phyloP scores from a whole-genome alignment of 257 asterid species.

The Anisodus tanguticus region DNA sequence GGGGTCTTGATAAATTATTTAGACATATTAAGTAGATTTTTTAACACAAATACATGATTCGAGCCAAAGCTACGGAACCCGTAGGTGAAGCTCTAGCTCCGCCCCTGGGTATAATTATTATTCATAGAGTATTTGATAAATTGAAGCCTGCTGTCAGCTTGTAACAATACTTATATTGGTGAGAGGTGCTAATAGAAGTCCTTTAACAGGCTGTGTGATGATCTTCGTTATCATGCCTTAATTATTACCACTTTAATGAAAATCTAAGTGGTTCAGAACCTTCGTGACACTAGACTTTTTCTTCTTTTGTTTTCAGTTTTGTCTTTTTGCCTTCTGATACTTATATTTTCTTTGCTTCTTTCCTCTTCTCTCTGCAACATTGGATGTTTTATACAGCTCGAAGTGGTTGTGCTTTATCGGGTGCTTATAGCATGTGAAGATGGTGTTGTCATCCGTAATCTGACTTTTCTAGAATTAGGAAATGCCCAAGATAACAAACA shows the following conservation, averaged over 20 bases:
- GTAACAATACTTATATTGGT: constrained; percentile 2
- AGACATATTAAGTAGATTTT: too few species aligned
- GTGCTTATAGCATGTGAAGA: constrained; percentile 23
- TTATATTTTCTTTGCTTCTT: not conserved
- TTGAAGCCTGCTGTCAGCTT: not conserved
- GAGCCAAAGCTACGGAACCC: too few species aligned
- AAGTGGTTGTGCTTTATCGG: not conserved
- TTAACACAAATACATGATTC: too few species aligned
- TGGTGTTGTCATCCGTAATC: constrained; percentile 19
- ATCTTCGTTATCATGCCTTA: not conserved
- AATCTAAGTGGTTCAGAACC: constrained; percentile 19
- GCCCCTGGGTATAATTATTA: not conserved
- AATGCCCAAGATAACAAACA: constrained; percentile 47
- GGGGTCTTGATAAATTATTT: too few species aligned
- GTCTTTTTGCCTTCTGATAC: constrained; percentile 12
- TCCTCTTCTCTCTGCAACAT: not conserved
- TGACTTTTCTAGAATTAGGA: constrained; percentile 26
- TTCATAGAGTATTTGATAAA: not conserved
- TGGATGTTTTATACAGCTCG: constrained; percentile 9
- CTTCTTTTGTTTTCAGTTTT: not conserved
- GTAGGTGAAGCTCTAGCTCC: too few species aligned
- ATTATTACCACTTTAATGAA: not conserved
- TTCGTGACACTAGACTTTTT: constrained; percentile 15
- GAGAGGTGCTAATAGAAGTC: constrained; percentile 18
- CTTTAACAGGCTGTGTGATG: not conserved